A percentile compares a stretch with the other conserved stretches of the same genome.
Evolutionary conservation across 352 stramenopile species (phyloP).

Genomic region (Elongisporangium undulatum): DNA sequence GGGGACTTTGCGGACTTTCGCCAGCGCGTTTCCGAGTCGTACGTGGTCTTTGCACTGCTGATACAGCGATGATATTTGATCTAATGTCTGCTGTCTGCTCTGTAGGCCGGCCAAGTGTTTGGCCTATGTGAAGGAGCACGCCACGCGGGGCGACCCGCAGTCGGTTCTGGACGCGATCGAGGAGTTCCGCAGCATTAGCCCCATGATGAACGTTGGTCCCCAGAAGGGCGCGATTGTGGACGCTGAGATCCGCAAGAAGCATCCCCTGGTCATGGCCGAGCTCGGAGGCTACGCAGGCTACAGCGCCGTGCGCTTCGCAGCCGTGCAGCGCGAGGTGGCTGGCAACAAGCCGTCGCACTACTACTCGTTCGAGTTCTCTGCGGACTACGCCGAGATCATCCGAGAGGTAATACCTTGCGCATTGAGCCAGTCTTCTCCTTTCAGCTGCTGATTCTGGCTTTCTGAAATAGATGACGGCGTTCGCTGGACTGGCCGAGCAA

Average conservation of each 20-base stretch:
- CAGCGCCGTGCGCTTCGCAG: constrained; percentile 38
- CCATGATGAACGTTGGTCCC: constrained; percentile 45
- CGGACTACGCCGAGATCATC: constrained; percentile 24
- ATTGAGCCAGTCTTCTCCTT: neutral
- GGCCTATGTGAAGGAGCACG: constrained; percentile 32
- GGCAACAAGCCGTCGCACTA: constrained; percentile 12
- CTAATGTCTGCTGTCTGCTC: no score
- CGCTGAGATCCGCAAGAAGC: constrained; percentile 28
- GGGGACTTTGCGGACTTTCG: no score
- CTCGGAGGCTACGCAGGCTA: constrained; percentile 37
- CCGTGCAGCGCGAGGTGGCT: constrained; percentile 18
- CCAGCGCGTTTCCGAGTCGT: no score
- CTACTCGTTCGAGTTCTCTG: constrained; percentile 43
- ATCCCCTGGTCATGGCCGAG: constrained; percentile 30
- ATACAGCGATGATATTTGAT: no score
- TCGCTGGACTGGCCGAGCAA: constrained; percentile 20
- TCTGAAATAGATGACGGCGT: constrained; percentile 18
- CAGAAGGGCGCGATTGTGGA: constrained; percentile 37
- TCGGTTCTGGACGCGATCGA: constrained; percentile 37
- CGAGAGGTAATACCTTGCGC: constrained; percentile 21
- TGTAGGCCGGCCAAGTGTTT: constrained; percentile 19
- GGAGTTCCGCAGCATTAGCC: constrained; percentile 22
- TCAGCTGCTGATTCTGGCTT: neutral
- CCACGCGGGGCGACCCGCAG: constrained; percentile 18
- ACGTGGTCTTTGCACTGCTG: no score